Conservation (phyloP, 192 early-diverging fungal genomes). For the Paraglomus occultum region DNA sequence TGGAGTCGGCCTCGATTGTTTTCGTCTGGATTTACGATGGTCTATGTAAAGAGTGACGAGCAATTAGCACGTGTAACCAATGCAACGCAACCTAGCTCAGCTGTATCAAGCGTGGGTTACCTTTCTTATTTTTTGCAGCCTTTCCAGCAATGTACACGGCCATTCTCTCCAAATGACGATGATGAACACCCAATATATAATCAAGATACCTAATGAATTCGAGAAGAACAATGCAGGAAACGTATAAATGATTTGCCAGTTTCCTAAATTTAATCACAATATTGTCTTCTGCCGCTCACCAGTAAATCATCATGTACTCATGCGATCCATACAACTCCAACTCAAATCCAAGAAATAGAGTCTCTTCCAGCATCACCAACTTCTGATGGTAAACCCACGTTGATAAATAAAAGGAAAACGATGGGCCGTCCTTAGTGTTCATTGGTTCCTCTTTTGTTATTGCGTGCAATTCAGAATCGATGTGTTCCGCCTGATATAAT, state of each 20-base stretch:
- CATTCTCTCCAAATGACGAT: constrained; percentile 27
- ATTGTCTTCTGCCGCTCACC: constrained; percentile 35
- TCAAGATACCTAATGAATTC: constrained; percentile 27
- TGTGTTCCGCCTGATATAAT: constrained; percentile 32
- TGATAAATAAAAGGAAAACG: constrained; percentile 53
- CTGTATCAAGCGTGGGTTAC: background rate
- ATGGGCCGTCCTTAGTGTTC: constrained; percentile 18
- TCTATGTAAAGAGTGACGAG: background rate
- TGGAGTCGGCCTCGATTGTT: background rate
- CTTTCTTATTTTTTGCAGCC: background rate
- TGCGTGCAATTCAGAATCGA: constrained; percentile 32
- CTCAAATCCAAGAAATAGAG: constrained; percentile 63
- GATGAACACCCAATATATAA: constrained; percentile 30
- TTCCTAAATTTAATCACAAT: too few relatives aligned
- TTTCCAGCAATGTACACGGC: background rate
- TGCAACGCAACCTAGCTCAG: too few relatives aligned
- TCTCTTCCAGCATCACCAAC: constrained; percentile 50
- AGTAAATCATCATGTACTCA: constrained; percentile 64
- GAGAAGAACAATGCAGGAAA: too few relatives aligned
- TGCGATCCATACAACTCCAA: constrained; percentile 63
- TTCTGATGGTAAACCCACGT: constrained; percentile 67
- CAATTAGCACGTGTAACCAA: too few relatives aligned
- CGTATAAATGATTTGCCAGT: too few relatives aligned
- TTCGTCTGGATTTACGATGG: background rate
- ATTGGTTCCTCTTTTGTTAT: constrained; percentile 24